Evolutionary conservation across 345 rosid genomes (phyloP), one percentile per base, ranked within the genome.

Genomic region (Diplotaxis tenuifolia): DNA sequence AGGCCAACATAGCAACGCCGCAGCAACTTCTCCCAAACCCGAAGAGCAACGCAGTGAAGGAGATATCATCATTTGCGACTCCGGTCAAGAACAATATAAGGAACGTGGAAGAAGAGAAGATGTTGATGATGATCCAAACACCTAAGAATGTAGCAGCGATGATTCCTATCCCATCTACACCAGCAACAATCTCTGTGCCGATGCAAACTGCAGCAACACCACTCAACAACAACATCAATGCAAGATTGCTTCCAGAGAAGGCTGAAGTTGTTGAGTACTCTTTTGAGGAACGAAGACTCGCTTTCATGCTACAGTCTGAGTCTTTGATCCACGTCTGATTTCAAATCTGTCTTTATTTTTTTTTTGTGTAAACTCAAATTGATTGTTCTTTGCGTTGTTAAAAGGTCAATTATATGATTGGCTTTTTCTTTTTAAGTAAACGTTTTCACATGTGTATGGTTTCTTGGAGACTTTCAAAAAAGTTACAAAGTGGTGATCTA

Each of bases 151-250:
- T 77, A 11, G 49, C 62, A 2, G 72, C 87, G 20, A 80, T 83
- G 68, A 81, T 85, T 77, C 84, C 86, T 16, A 63, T 84, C 66
- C 84, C 87, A 7, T 55, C 81, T 0, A 88, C 96, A 25, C 93
- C 93, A 70, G 84, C 96, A 28, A 88, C 96, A 25, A 65, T 82
- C 23, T 84, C 91, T 14, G 83, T 86, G 7, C 86, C 88, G 23
- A 92, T 90, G 98, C 99, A 86, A 81, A 92, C 99, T 12, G 92
- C 86, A 10, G 93, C 98, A 49, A 88, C 84, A 9, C 84, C 84
- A 16, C 34, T 61, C 55, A 57, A 6, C 28, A 65, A 5, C 25
- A 56, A 2, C 64, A 65, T n/a, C n/a, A n/a, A 32, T 7, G 65
- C 71, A 18, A 74, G 72, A 7, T 53, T 77, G 16, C 69, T 84